Conservation (phyloP, 129 eudicot genomes). For the Pulicaria dysenterica region DNA sequence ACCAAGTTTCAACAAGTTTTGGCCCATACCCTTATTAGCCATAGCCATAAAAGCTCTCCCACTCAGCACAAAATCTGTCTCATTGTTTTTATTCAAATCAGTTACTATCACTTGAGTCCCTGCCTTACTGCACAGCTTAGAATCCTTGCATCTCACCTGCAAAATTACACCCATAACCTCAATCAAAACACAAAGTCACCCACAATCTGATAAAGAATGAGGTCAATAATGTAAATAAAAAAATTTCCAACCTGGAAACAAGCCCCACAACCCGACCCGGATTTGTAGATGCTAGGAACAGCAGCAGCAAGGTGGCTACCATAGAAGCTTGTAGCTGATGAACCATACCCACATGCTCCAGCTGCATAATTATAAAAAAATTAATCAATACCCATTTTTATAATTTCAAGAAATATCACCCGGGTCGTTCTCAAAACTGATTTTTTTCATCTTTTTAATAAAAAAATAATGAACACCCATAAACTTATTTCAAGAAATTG, state of each 20-base stretch:
- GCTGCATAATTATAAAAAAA: conserved; percentile 50
- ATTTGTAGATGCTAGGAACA: conserved; percentile 57
- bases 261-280: conserved; percentile 93
- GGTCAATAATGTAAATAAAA: not conserved
- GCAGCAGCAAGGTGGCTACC: conserved; percentile 79
- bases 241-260: conserved; percentile 59
- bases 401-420: conserved; percentile 30
- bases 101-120: conserved; percentile 72
- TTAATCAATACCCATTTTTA: conserved; percentile 19
- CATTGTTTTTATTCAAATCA: conserved; percentile 56
- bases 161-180: conserved; percentile 22
- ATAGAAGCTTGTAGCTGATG: conserved; percentile 54
- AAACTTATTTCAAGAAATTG: not conserved
- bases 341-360: conserved; percentile 93
- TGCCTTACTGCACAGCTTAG: conserved; percentile 45
- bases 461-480: conserved; percentile 4
- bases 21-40: conserved; percentile 69
- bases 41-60: conserved; percentile 68
- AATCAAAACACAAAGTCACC: not conserved
- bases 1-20: conserved; percentile 58
- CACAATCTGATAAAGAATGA: not conserved
- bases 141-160: conserved; percentile 77
- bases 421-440: conserved; percentile 24
- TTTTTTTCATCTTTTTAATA: not conserved
- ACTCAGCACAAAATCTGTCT: conserved; percentile 74